Evolutionary conservation across 106 monocot genomes (phyloP), one percentile per base, ranked within the genome.

Genomic region (Allium cepa): DNA sequence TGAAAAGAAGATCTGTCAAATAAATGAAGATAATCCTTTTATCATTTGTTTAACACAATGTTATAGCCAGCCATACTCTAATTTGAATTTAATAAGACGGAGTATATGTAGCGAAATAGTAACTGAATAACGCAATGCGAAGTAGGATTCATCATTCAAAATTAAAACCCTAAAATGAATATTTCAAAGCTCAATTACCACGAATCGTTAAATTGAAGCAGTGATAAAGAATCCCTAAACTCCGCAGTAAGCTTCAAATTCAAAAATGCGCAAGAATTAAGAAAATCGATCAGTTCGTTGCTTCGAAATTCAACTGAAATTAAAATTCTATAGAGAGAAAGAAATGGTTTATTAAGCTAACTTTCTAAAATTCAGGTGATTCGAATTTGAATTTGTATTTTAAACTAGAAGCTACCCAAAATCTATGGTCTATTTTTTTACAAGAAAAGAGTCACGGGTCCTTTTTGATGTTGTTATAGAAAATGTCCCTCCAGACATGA

Each of bases 111-210:
- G 15, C 56, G 12, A 9, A 64, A 63, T 51, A 50, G 47, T 50
- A 17, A n/a, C 17, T 55, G 56, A 28, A 15, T 17, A 63, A 9
- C 9, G 57, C 55, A 60, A 49, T 64, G 53, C 9, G 51, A 51
- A 17, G 8, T 10, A n/a, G 60, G 67, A 59, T 27, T 50, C 67
- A 67, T 67, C 11, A n/a, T 67, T 60, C 12, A 10, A 60, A 67
- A 51, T 2, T 36, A 60, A 60, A 59, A 67, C 74, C 74, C 74
- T 74, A 67, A 51, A 70, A 26, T 9, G n/a, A 59, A 27, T 57
- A 60, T 73, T 36, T 69, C 56, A 22, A 46, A 57, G 56, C 68
- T 56, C 27, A 10, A 56, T 46, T 53, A 36, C 46, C 7, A 15
- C 9, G 56, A 69, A 69, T 36, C 27, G 3, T 9, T 48, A 64